These are phyloP conservation scores for Fulvia fulva DNA, from an alignment of 2,329 filamentous ascomycete species.

Conservation along the genomic window DNA sequence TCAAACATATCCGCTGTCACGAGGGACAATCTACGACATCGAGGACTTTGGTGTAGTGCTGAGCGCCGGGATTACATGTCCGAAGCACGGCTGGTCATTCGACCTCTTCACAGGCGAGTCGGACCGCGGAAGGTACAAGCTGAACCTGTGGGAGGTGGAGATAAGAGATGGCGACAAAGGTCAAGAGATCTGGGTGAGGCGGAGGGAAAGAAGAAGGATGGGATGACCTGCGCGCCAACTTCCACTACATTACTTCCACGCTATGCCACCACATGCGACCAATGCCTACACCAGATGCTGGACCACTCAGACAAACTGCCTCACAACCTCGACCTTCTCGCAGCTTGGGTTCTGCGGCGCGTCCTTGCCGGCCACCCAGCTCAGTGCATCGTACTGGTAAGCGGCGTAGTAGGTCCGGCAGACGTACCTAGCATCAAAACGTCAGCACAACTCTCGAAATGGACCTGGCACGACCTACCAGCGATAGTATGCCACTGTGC, in stretches of 20 bases:
- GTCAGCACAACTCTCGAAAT: background rate
- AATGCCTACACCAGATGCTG: background rate
- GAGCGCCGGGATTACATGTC: slow-evolving; percentile 61
- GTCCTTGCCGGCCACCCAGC: slow-evolving; percentile 40
- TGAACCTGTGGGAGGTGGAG: slow-evolving; percentile 63
- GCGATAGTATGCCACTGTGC: slow-evolving; percentile 32
- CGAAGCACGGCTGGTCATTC: slow-evolving; percentile 69
- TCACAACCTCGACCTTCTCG: slow-evolving; percentile 38
- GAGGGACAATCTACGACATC: slow-evolving; percentile 63
- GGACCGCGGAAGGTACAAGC: slow-evolving; percentile 59
- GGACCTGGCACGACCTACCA: slow-evolving; percentile 31
- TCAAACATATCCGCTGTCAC: slow-evolving; percentile 61
- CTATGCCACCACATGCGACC: background rate
- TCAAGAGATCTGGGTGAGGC: slow-evolving; percentile 32
- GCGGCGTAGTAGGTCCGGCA: slow-evolving; percentile 39
- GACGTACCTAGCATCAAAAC: slow-evolving; percentile 27
- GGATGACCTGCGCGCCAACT: background rate
- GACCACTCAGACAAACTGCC: slow-evolving; percentile 6
- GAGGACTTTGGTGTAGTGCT: slow-evolving; percentile 66
- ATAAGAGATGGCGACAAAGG: slow-evolving; percentile 31
- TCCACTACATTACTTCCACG: background rate
- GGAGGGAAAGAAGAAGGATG: slow-evolving; percentile 22
- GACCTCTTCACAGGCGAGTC: slow-evolving; percentile 60
- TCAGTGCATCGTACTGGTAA: slow-evolving; percentile 44
- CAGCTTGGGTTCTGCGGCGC: slow-evolving; percentile 47